Evolutionary conservation across 2,329 filamentous ascomycete species (phyloP), one percentile per base, ranked within the genome.

Genomic region (Xylaria sp.): DNA sequence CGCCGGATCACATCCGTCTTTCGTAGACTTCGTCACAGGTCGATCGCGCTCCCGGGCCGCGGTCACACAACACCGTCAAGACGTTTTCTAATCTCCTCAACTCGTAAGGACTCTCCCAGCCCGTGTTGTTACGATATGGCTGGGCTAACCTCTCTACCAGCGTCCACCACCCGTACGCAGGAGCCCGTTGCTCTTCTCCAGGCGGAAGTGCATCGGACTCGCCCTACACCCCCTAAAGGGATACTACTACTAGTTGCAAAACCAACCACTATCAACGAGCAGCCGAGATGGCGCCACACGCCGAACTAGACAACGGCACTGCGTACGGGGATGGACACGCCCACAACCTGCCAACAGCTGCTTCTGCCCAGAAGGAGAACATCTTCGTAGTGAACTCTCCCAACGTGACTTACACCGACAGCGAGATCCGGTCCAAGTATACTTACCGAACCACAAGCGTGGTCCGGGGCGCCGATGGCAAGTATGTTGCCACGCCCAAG

Each of bases 1-100:
- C 55, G 12, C 15, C 58, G n/a, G 18, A 15, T 39, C 31, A 23
- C 36, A 13, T 18, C 57, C 48, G 8, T 54, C 61, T 48, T 36
- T 49, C 33, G 28, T 51, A 63, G 57, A 66, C 60, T 52, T 60
- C 68, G 64, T 73, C 71, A 60, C 66, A 65, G 66, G 78, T 79
- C 74, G 86, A 88, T 87, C 87, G 86, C 88, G 86, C 84, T 83
- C 74, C 71, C 76, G 82, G 81, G 84, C 82, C 78, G 86, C 90
- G 89, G 84, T 92, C 90, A 84, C 82, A 75, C 72, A 79, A 79
- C 82, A 82, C 83, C 91, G 91, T 88, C 93, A 97, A 93, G 86
- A 97, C 94, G 94, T 98, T 97, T 91, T 95, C 94, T 88, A 98
- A 97, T 86, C 92, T 97, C 78, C 91, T 98, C 77, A 96, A 96